Evolutionary conservation across 352 stramenopile species (phyloP).

Genomic region (Stephanocyclus meneghinianus): DNA sequence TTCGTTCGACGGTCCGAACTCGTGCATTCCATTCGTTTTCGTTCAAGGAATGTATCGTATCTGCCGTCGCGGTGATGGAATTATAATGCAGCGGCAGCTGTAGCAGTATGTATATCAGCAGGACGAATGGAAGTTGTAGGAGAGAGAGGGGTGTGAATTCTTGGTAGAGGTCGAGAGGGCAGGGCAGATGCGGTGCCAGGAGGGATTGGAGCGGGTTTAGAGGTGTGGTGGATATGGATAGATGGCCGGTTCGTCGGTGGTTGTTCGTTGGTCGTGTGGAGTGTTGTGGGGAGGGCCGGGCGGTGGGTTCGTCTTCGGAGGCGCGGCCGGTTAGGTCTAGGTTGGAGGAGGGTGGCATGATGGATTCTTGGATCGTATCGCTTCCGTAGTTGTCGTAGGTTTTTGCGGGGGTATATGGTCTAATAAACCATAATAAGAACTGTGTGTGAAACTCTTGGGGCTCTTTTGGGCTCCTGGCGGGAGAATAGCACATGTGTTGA

Average conservation of each 20-base stretch:
- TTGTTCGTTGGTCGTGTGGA: neutral
- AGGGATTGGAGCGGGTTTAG: neutral
- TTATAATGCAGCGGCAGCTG: constrained; percentile 30
- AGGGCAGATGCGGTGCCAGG: constrained; percentile 12
- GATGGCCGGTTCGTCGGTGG: neutral
- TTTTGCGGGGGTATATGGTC: too few species aligned
- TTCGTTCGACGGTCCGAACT: constrained; percentile 1
- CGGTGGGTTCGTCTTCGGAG: constrained; percentile 12
- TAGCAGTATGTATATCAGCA: constrained; percentile 22
- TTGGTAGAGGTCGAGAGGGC: constrained; percentile 20
- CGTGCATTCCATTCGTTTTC: constrained; percentile 17
- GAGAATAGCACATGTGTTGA: too few species aligned
- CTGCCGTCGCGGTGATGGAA: constrained; percentile 5
- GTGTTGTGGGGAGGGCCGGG: neutral
- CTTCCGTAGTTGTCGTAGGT: too few species aligned
- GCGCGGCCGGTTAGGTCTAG: constrained; percentile 9
- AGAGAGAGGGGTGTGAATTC: constrained; percentile 19
- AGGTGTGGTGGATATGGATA: neutral
- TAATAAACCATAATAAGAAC: too few species aligned
- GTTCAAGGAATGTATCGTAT: constrained; percentile 9
- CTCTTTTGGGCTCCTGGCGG: too few species aligned
- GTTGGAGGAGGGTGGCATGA: constrained; percentile 1
- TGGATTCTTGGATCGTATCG: neutral
- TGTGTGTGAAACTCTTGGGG: too few species aligned
- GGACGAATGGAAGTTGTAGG: constrained; percentile 24